Percentiles rank a stretch among this genome's conserved stretches.
Conservation (phyloP, 495 filamentous ascomycete species). For the Xylona heveae region DNA sequence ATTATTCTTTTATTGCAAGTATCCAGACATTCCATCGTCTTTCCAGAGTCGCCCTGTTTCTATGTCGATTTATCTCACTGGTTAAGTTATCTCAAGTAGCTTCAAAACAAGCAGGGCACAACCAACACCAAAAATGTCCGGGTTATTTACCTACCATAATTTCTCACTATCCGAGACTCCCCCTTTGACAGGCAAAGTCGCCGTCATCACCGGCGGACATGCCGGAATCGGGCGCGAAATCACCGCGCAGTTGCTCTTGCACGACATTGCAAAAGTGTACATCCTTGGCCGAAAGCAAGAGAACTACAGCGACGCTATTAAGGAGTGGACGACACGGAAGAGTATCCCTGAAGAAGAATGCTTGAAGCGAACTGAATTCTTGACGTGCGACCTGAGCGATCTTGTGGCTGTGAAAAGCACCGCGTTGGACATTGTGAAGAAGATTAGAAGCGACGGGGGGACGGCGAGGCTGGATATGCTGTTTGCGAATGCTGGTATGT, state of each 20-base stretch:
- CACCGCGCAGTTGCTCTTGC: constrained; percentile 18
- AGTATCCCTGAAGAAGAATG: constrained; percentile 8
- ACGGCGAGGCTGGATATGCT: constrained; percentile 17
- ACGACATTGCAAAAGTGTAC: constrained; percentile 17
- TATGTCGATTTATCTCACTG: too few relatives aligned
- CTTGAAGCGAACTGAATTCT: constrained; percentile 12
- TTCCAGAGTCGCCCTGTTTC: too few relatives aligned
- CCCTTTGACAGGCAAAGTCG: constrained; percentile 14
- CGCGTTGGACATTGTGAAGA: constrained; percentile 8
- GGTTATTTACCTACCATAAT: constrained; percentile 10
- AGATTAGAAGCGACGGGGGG: too few relatives aligned
- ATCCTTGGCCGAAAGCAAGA: constrained; percentile 14
- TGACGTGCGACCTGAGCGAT: constrained; percentile 16
- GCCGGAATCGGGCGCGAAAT: constrained; percentile 23
- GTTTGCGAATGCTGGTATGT: constrained; percentile 19
- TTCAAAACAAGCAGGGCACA: too few relatives aligned
- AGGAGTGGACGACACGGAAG: constrained; percentile 10
- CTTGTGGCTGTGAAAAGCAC: constrained; percentile 11
- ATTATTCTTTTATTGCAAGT: too few relatives aligned
- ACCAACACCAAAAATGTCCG: constrained; percentile 6
- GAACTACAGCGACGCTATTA: constrained; percentile 10
- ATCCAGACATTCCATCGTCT: constrained; percentile 2
- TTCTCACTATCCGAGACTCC: constrained; percentile 14
- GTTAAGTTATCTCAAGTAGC: too few relatives aligned
- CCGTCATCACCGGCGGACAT: constrained; percentile 23